A percentile compares a stretch with the other conserved stretches of the same genome.
phyloP scores from a whole-genome alignment of 768 basidiomycete species.

The Leccinum broughii region DNA sequence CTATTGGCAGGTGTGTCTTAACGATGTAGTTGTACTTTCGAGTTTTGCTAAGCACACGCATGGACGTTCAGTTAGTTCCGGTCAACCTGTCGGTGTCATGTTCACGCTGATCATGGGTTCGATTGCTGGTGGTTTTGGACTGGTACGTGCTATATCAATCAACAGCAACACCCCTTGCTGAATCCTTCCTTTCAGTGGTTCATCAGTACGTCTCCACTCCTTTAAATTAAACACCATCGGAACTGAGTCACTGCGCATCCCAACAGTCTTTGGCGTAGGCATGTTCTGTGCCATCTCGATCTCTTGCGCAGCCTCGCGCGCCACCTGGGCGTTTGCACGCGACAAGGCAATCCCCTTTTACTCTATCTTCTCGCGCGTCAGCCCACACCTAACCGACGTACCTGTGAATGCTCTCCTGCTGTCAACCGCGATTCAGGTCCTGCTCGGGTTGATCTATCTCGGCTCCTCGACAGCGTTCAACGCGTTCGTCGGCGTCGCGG shows the following conservation, averaged over 20 bases:
- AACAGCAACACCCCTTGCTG: background rate
- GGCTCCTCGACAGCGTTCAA: constrained; percentile 65
- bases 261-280: constrained; percentile 51
- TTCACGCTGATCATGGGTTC: constrained; percentile 65
- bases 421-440: constrained; percentile 55
- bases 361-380: constrained; percentile 47
- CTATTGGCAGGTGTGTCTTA: constrained; percentile 47
- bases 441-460: constrained; percentile 64
- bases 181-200: constrained; percentile 35
- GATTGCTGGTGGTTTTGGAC: constrained; percentile 58
- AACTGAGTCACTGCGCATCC: background rate
- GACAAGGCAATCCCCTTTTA: constrained; percentile 65
- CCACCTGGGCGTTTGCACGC: constrained; percentile 71
- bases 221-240: too few relatives aligned
- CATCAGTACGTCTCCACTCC: constrained; percentile 35
- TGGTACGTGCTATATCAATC: constrained; percentile 39
- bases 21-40: background rate
- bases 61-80: constrained; percentile 46
- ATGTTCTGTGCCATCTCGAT: constrained; percentile 69
- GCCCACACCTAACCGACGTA: constrained; percentile 42
- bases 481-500: constrained; percentile 65
- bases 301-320: constrained; percentile 64
- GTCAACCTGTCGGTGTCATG: constrained; percentile 64
- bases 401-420: constrained; percentile 63
- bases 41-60: constrained; percentile 2